A percentile compares a stretch with the other conserved stretches of the same genome.
Evolutionary conservation across 1,139 yeast genomes (phyloP).

Genomic region (Lodderomyces oxycetoniae): DNA sequence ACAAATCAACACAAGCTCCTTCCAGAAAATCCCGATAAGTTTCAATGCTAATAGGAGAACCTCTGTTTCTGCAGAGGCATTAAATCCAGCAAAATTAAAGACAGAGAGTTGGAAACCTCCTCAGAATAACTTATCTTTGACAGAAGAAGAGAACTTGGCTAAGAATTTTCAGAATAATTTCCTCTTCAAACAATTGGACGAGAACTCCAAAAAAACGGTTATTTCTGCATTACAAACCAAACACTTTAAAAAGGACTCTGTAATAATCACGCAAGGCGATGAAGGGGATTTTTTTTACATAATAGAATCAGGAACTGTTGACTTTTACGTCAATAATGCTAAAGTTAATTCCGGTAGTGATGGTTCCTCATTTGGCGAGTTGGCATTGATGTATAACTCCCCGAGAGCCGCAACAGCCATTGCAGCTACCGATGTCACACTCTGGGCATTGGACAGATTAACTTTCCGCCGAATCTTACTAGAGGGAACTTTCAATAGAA

Average conservation of each 20-base stretch:
- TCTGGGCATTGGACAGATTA: conserved; percentile 90
- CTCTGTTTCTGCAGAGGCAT: conserved; percentile 79
- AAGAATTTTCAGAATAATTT: conserved; percentile 75
- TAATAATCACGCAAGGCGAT: conserved; percentile 88
- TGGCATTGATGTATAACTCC: conserved; percentile 95
- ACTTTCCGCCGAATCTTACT: conserved; percentile 88
- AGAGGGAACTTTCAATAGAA: conserved; percentile 86
- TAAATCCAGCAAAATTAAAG: conserved; percentile 50
- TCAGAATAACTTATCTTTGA: conserved; percentile 55
- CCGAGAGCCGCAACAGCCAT: conserved; percentile 96
- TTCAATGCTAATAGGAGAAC: conserved; percentile 83
- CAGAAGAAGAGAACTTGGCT: conserved; percentile 65
- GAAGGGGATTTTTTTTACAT: conserved; percentile 94
- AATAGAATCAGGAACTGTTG: conserved; percentile 80
- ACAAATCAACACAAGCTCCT: not conserved
- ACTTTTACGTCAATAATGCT: conserved; percentile 68
- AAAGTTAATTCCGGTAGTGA: conserved; percentile 72
- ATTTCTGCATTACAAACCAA: conserved; percentile 79
- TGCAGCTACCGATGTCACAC: conserved; percentile 61
- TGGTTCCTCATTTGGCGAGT: conserved; percentile 92
- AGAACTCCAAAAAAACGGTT: conserved; percentile 70
- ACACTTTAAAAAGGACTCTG: conserved; percentile 51
- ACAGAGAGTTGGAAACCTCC: conserved; percentile 76
- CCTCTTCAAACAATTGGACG: conserved; percentile 71
- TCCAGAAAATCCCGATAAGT: conserved; percentile 42